Conservation (phyloP, 139 green algal species). For the Volvox africanus region DNA sequence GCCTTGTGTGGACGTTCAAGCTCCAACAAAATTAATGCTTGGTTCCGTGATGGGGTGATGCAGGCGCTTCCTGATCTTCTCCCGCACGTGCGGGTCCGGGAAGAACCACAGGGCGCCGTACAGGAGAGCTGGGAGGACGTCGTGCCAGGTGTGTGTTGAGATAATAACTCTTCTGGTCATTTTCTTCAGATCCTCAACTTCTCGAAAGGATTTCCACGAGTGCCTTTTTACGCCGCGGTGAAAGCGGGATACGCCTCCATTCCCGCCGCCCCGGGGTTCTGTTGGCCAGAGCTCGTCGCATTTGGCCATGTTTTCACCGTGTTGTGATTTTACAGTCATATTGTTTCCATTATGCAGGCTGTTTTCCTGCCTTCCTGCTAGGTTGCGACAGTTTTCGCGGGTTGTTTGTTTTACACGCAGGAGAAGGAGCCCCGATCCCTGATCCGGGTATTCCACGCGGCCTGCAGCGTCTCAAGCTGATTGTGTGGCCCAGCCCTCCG, state of each 20-base stretch:
- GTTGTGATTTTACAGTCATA: no score
- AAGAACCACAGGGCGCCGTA: background rate
- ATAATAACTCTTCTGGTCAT: no score
- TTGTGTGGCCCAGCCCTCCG: conserved; percentile 37
- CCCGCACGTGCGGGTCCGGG: conserved; percentile 12
- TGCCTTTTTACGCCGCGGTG: background rate
- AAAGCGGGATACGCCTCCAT: no score
- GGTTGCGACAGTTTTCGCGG: background rate
- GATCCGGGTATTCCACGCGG: background rate
- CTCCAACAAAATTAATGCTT: no score
- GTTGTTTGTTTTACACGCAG: background rate
- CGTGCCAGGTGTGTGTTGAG: background rate
- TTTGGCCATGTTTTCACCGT: no score
- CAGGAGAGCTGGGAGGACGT: conserved; percentile 37
- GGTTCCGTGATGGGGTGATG: no score
- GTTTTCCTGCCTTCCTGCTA: no score
- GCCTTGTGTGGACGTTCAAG: no score
- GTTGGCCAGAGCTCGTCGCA: no score
- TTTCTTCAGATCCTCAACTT: background rate
- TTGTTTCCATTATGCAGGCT: background rate
- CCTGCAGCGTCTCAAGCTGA: conserved; percentile 30
- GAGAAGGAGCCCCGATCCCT: background rate
- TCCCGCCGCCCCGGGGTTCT: no score
- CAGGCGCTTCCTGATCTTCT: conserved; percentile 30
- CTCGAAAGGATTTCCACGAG: background rate